These are phyloP conservation scores for Claviceps cyperi DNA, from an alignment of 2,329 filamentous ascomycete genomes.

Conservation along the genomic window DNA sequence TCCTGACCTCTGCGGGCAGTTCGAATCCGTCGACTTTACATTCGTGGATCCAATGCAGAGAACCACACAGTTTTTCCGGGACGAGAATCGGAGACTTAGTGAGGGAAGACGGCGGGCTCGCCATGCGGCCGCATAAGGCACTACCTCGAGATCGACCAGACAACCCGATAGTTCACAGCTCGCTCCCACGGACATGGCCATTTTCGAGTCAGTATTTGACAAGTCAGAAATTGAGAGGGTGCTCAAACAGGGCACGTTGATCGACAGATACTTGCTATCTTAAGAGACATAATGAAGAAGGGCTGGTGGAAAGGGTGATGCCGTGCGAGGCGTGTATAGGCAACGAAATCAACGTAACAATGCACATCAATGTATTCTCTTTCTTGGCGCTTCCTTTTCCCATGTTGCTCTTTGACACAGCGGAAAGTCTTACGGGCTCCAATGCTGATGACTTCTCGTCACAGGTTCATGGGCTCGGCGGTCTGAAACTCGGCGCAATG, in stretches of 20 bases:
- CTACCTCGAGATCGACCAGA: neutral
- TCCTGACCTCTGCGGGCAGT: conserved; percentile 45
- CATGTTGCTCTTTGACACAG: no score
- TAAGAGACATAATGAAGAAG: conserved; percentile 5
- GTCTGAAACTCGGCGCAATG: no score
- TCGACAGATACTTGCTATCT: conserved; percentile 32
- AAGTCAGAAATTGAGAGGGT: conserved; percentile 33
- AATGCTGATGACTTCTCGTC: no score
- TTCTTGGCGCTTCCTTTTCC: no score
- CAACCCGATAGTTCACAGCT: conserved; percentile 12
- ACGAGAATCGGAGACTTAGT: conserved; percentile 29
- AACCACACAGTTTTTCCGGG: conserved; percentile 36
- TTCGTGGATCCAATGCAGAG: conserved; percentile 44
- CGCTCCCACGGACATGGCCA: conserved; percentile 31
- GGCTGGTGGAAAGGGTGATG: neutral
- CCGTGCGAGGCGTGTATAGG: neutral
- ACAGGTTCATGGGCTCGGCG: no score
- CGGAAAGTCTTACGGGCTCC: no score
- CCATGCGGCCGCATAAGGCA: no score
- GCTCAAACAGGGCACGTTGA: conserved; percentile 37
- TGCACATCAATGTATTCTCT: no score
- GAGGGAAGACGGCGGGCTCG: no score
- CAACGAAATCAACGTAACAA: no score
- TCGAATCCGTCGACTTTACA: conserved; percentile 47
- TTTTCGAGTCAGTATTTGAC: conserved; percentile 40